Percentiles rank a stretch among this genome's conserved stretches.
Conservation (phyloP, 768 basidiomycete species). For the Leccinum fibrillosum region DNA sequence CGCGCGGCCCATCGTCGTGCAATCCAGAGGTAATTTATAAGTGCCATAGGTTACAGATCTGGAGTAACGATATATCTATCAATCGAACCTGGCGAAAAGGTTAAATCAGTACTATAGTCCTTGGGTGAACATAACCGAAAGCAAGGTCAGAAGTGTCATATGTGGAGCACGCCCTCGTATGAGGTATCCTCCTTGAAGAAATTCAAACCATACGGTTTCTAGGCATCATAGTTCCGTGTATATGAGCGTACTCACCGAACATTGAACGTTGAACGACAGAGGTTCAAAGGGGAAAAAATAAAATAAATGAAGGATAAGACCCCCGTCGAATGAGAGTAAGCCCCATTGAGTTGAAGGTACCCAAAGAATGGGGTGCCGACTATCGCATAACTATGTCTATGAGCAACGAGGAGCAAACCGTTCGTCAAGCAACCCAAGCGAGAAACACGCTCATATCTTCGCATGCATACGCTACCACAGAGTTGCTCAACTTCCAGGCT, state of each 20-base stretch:
- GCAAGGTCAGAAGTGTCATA: slow-evolving; percentile 47
- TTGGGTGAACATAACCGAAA: background rate
- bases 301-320: slow-evolving; percentile 9
- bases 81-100: background rate
- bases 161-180: slow-evolving; percentile 69
- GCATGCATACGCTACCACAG: slow-evolving; percentile 47
- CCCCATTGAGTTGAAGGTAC: slow-evolving; percentile 82
- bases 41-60: background rate
- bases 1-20: background rate
- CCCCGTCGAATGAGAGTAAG: slow-evolving; percentile 78
- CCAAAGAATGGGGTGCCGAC: slow-evolving; percentile 36
- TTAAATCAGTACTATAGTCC: slow-evolving; percentile 7
- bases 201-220: slow-evolving; percentile 59
- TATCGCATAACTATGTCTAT: slow-evolving; percentile 90
- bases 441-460: slow-evolving; percentile 73
- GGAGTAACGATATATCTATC: background rate
- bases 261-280: slow-evolving; percentile 42
- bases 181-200: slow-evolving; percentile 90
- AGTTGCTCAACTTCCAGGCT: slow-evolving; percentile 34
- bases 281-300: slow-evolving; percentile 55
- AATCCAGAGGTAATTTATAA: background rate
- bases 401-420: slow-evolving; percentile 61
- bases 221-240: slow-evolving; percentile 50
- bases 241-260: slow-evolving; percentile 26
- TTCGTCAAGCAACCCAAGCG: slow-evolving; percentile 41